A percentile compares a stretch with the other conserved stretches of the same genome.
Evolutionary conservation across 805 yeast species (phyloP).

Genomic region (Candida khao-thaluensis): DNA sequence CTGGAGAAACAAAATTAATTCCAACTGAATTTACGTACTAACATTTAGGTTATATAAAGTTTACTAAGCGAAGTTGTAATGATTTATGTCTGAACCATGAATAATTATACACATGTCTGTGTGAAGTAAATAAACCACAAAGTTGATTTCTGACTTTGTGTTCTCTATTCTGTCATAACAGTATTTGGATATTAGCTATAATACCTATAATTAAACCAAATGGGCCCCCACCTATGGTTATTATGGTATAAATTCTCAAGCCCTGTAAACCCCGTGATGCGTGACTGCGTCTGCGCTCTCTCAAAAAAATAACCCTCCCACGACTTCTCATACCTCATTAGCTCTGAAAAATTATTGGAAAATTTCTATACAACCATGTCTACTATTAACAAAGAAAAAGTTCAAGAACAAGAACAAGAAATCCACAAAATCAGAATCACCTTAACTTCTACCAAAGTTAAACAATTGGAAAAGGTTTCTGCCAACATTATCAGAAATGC

Average conservation of each 20-base stretch:
- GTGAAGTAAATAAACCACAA: no score
- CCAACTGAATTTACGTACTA: constrained; percentile 12
- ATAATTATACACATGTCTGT: no score
- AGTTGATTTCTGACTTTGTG: no score
- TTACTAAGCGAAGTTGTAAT: no score
- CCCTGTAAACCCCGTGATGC: not conserved
- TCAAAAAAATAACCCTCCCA: not conserved
- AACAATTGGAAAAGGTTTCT: constrained; percentile 96
- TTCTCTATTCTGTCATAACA: no score
- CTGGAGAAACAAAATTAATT: constrained; percentile 25
- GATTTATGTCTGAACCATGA: no score
- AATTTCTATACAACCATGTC: constrained; percentile 51
- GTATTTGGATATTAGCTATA: no score
- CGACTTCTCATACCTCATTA: not conserved
- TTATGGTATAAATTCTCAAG: no score
- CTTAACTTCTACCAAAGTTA: constrained; percentile 97
- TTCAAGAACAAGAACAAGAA: constrained; percentile 76
- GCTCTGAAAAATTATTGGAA: constrained; percentile 6
- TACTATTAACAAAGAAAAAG: constrained; percentile 83
- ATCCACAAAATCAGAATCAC: constrained; percentile 98
- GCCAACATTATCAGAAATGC: constrained; percentile 88
- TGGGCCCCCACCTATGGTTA: no score
- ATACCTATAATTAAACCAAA: no score
- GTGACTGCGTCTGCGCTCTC: not conserved
- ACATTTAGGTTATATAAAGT: constrained; percentile 4